These are phyloP conservation scores for Plasmodium ovale DNA, from an alignment of 169 alveolate genomes.

Conservation along the genomic window DNA sequence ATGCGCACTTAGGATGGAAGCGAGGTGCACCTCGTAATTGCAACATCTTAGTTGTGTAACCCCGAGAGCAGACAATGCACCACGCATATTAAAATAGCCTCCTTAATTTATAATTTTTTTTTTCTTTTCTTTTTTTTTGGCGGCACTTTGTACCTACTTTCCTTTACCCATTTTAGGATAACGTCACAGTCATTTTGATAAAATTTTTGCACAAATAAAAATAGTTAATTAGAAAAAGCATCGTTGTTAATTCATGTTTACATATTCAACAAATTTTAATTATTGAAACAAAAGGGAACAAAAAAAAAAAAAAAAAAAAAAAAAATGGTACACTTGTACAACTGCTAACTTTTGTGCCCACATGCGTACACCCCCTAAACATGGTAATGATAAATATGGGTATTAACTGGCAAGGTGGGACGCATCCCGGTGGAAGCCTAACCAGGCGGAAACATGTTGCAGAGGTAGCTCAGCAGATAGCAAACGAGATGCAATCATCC, in stretches of 20 bases:
- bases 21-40: not conserved
- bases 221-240: conserved; percentile 17
- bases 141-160: not conserved
- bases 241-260: conserved; percentile 9
- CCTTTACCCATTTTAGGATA: conserved; percentile 9
- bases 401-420: too few species aligned
- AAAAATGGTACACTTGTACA: too few species aligned
- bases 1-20: too few species aligned
- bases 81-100: not conserved
- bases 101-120: not conserved
- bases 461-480: too few species aligned
- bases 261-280: conserved; percentile 53
- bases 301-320: conserved; percentile 7
- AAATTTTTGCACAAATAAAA: conserved; percentile 62
- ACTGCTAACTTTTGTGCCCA: too few species aligned
- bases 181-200: conserved; percentile 74
- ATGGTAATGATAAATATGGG: too few species aligned
- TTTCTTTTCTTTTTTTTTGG: not conserved
- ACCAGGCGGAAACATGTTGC: too few species aligned
- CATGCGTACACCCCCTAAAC: too few species aligned
- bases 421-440: too few species aligned
- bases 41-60: not conserved
- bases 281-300: conserved; percentile 23
- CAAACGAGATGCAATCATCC: too few species aligned
- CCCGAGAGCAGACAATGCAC: not conserved